Conservation (phyloP, 1,284 basidiomycete genomes). For the Bjerkandera adusta region DNA sequence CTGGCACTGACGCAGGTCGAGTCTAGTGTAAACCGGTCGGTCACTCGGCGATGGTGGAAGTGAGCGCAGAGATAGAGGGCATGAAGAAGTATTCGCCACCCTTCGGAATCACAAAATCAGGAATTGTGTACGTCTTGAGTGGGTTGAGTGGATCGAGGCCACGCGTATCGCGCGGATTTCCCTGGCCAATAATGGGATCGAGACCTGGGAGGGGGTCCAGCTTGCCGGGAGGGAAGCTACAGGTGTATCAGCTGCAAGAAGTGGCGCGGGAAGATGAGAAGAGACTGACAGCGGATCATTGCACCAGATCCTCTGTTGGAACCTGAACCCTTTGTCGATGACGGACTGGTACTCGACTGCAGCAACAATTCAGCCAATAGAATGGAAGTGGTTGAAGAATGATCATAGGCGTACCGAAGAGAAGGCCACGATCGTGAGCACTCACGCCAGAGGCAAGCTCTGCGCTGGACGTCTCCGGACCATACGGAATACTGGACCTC, state of each 20-base stretch:
- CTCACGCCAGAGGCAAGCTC: conserved; percentile 4
- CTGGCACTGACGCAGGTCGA: too few relatives aligned
- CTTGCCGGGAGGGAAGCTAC: conserved; percentile 29
- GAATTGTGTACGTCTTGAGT: conserved; percentile 22
- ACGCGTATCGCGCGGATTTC: conserved; percentile 30
- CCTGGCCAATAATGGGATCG: conserved; percentile 46
- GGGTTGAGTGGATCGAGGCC: conserved; percentile 41
- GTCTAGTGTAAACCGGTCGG: too few relatives aligned
- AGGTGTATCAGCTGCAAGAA: too few relatives aligned
- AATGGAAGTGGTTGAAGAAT: not conserved
- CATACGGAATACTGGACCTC: conserved; percentile 39
- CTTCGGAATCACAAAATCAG: conserved; percentile 33
- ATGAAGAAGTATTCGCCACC: conserved; percentile 46
- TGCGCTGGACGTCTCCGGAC: conserved; percentile 23
- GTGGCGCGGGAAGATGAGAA: too few relatives aligned
- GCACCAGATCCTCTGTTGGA: conserved; percentile 12
- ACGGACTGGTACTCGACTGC: conserved; percentile 7
- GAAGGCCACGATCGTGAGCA: conserved; percentile 6
- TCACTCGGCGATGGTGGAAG: too few relatives aligned
- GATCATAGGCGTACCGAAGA: not conserved
- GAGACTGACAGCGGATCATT: conserved; percentile 11
- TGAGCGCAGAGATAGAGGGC: conserved; percentile 39
- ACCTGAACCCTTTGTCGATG: conserved; percentile 14
- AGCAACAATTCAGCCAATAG: too few relatives aligned
- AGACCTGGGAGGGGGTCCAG: conserved; percentile 25